Evolutionary conservation across 768 basidiomycete genomes (phyloP).

Genomic region (Suillus subalutaceus): DNA sequence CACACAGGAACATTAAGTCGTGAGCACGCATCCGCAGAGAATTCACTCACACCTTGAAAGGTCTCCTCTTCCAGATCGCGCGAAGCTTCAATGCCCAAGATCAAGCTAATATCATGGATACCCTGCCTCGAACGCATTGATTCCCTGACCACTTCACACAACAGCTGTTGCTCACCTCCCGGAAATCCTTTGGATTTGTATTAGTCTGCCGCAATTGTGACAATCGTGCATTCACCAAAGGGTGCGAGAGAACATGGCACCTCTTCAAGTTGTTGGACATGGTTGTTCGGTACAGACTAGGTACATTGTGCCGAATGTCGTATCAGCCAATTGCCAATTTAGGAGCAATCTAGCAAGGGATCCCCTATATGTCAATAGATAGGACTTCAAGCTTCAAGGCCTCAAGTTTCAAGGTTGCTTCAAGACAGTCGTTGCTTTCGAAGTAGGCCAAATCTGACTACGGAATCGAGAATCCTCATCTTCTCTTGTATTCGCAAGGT

Average conservation of each 20-base stretch:
- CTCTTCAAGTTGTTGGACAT: slow-evolving; percentile 30
- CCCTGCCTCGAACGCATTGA: slow-evolving; percentile 47
- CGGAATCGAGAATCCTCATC: slow-evolving; percentile 43
- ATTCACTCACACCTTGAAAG: slow-evolving; percentile 62
- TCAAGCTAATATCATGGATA: slow-evolving; percentile 71
- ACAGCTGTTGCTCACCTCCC: slow-evolving; percentile 53
- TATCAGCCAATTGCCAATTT: not conserved
- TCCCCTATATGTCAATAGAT: not conserved
- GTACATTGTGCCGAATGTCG: not conserved
- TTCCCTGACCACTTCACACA: slow-evolving; percentile 7
- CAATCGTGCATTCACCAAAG: slow-evolving; percentile 72
- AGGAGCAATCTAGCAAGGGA: not conserved
- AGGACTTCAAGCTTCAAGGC: not conserved
- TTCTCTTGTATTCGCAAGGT: slow-evolving; percentile 91
- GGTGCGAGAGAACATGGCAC: slow-evolving; percentile 65
- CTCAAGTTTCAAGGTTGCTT: no score
- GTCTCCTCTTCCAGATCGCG: slow-evolving; percentile 62
- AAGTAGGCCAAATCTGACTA: not conserved
- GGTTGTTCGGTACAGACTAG: slow-evolving; percentile 11
- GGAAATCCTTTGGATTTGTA: slow-evolving; percentile 74
- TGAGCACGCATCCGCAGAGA: not conserved
- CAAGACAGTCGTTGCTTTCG: no score
- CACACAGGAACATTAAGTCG: slow-evolving; percentile 10
- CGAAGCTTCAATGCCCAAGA: slow-evolving; percentile 85
- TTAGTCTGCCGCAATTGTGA: slow-evolving; percentile 66